Evolutionary conservation across 2,329 filamentous ascomycete species (phyloP), one percentile per base, ranked within the genome.

Genomic region (Corinectria fuckeliana): DNA sequence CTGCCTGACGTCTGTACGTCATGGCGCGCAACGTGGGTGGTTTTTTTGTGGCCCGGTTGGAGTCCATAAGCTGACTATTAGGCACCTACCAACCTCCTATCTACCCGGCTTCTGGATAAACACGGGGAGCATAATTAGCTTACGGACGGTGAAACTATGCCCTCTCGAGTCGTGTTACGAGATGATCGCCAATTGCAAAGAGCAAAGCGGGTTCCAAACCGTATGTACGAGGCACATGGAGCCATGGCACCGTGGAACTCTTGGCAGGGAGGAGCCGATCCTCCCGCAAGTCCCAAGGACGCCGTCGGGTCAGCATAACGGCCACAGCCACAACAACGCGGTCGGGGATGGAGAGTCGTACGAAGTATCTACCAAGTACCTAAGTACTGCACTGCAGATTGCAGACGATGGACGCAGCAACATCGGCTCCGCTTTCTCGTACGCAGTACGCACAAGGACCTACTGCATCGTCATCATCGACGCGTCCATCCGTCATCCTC

Each of bases 271-370:
- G 10, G 28, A 30, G 30, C 32, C 32, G 32, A 36, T 36, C 32
- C 32, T 36, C n/a, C n/a, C n/a, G 18, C n/a, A 11, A 8, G 3
- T 30, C 28, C 28, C 30, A 34, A 34, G 13, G 30, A 14, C 2
- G 30, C 45, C 47, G 48, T 58, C 53, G 68, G n/a, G n/a, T n/a
- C n/a, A n/a, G n/a, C n/a, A n/a, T n/a, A n/a, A n/a, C n/a, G n/a
- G 51, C 63, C 65, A 63, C 65, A 68, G 56, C 61, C 66, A 63
- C 66, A 63, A 51, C 41, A n/a, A 53, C 58, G 55, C 58, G 48
- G 58, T 45, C 34, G 50, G 32, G n/a, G 20, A 21, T 41, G 34
- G 14, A n/a, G 14, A n/a, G 16, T n/a, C 34, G n/a, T 9, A 38
- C 14, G n/a, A 6, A 30, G 28, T 30, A n/a, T n/a, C n/a, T n/a